Evolutionary conservation across 768 basidiomycete genomes (phyloP), one percentile per base, ranked within the genome.

Genomic region (Lactifluus echinatus): DNA sequence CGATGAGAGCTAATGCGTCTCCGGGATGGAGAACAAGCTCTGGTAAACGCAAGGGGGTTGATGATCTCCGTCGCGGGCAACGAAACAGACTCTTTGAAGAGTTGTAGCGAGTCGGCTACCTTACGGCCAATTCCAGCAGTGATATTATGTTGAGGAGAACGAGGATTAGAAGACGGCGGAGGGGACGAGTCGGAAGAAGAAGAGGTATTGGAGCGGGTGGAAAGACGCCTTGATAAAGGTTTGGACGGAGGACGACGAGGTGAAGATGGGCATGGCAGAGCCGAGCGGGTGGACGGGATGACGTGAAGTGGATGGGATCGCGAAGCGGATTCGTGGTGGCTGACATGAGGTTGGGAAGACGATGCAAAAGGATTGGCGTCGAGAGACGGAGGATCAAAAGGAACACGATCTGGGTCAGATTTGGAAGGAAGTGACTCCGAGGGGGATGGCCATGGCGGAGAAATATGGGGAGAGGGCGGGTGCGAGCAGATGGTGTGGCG

Each of bases 61-160:
- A 60, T 57, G 45, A 73, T 69, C 54, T 75, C 75, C 21, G 55
- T 50, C 29, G 65, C 56, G 34, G 70, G 67, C 26, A 67, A 69
- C 33, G 74, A 73, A 44, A 76, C 72, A 0, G 87, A 84, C 71
- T 89, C 86, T 65, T 85, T 89, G 76, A 92, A 92, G 11, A 92
- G 76, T 63, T 89, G 84, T 11, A 92, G 75, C 5, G 84, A 83
- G 11, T 85, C 88, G 1, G 89, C 89, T 31, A 92, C 89, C 68
- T 92, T 92, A 63, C 89, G 82, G 29, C 87, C 84, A 47, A 84
- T 86, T 19, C 82, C 83, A 2, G 68, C 55, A n/a, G 66, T 17
- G 29, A n/a, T n/a, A n/a, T 24, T 62, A 10, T 61, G 52, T 19
- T 44, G 71, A 49, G 64, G 50, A 60, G 72, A 60, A 68, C 70